Base-by-base conservation (phyloP, 768 basidiomycete genomes). In the Daedaleopsis sinensis region DNA sequence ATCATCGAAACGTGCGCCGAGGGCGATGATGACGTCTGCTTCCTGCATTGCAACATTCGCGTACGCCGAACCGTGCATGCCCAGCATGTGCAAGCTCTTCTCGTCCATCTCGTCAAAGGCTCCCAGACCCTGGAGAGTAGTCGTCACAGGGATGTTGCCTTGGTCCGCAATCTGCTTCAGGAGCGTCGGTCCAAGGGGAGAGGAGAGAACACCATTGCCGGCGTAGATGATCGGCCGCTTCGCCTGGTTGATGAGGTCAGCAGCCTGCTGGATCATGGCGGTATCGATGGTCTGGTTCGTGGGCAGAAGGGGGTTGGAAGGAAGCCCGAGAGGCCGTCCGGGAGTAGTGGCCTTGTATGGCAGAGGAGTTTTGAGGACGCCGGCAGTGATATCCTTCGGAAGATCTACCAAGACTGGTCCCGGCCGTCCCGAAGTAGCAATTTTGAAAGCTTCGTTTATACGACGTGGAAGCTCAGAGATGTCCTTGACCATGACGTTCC, bases 401-500 rank as follows among this genome's bases (percentile, higher is more conserved):
- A 99, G 82, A 72, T 99, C 97, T 62, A 99, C 96, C 62, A 99
- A 88, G 51, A 98, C 97, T 52, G 97, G 97, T 0, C 97, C 97
- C 0, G 97, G 97, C 32, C 97, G 88, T 0, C 97, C 97, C 8
- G 94, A 93, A 1, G 94, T 96, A 15, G 97, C 97, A 65, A 99
- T 98, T 76, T 98, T 97, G 86, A 99, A 98, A 0, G 97, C 97
- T 75, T 99, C 97, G 72, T 98, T 98, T 72, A 98, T 96, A 60
- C 97, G 84, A 46, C 96, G 81, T 15, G 97, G 97, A 3, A 98
- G 83, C 75, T 98, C 97, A 13, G 91, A 75, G 61, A 98, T 93
- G 71, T 96, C 96, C 76, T 98, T 98, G 54, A 98, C 93, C 95
- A 98, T 96, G 62, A 99, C 96, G 72, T 99, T 98, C 97, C 97